Evolutionary conservation across 768 basidiomycete genomes (phyloP), one percentile per base, ranked within the genome.

Genomic region (Termitomyces sp.): DNA sequence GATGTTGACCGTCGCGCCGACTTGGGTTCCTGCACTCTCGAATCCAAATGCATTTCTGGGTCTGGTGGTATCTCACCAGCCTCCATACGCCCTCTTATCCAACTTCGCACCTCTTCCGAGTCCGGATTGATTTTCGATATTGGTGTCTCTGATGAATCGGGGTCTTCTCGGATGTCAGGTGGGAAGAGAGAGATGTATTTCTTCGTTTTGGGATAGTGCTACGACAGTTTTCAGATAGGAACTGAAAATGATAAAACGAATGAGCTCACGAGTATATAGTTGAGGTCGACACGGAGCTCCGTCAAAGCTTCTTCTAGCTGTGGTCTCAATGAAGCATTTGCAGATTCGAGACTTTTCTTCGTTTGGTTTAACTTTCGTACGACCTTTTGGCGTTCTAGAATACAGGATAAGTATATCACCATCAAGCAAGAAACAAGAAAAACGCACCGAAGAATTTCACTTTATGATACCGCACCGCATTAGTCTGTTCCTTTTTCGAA

Each of bases 121-220:
- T 76, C 76, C 23, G 72, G 68, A 54, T 83, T 77, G 6, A 83
- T 82, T 39, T 69, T 72, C 16, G 67, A 61, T 16, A 59, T 59
- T 27, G 72, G 67, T 17, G 67, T 60, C 19, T 64, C 60, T 16
- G 69, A 63, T 1, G 66, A 49, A 27, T 61, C 35, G 3, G 68
- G 68, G 17, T 71, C 73, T 37, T 76, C 69, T 46, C 83, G 77
- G 8, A 76, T 70, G 64, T 85, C 84, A 0, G 88, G 82, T 5
- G 94, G 92, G 68, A 94, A 95, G 27, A 98, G 78, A 1, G 94
- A 91, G 30, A 97, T 83, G 67, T 98, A 97, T 74, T 92, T 95
- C 66, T 86, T 82, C 11, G 80, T 75, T 69, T 89, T 93, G 5
- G 91, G 91, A 68, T 88, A 94, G 68, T 92, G 83, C 91, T 93